Evolutionary conservation across 108 stramenopile genomes (phyloP), one percentile per base, ranked within the genome.

Genomic region (Cyclotella atomus): DNA sequence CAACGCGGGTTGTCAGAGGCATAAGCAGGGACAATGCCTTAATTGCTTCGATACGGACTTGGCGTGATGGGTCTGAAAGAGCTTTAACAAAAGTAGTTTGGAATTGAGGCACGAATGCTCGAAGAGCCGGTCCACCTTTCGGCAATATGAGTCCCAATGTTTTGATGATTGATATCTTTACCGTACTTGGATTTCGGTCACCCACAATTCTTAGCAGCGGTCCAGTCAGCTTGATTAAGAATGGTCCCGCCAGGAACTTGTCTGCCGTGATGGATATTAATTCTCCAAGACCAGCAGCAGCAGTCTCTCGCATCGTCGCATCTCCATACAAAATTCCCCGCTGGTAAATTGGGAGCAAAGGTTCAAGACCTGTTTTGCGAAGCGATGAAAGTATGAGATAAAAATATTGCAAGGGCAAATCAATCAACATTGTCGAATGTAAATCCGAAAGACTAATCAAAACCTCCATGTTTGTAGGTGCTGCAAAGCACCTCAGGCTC

Each of bases 81-180:
- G 97, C 93, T 77, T 99, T 99, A 21, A 98, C 92, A 69, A 99
- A 98, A 6, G 99, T 99, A 15, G 99, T 99, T 66, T 99, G 99
- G 46, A 99, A 97, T 74, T 99, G 99, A 14, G 99, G 99, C 23
- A 97, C 97, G 61, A 99, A 98, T 7, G 98, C 97, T 72, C 97
- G 91, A 21, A 99, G 81, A 24, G 93, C 89, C 7, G 89, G 84
- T 41, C 97, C 97, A 30, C 96, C 99, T 66, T 97, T 97, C 38
- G 84, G 84, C 34, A 98, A 78, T 44, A 98, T 94, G 23, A 97
- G 81, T 14, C 92, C 92, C 21, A 97, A 62, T 0, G 97, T 95
- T 65, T 91, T 82, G 28, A 98, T 70, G 36, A 98, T 98, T 0
- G 98, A 96, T 55, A 92, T 84, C 81, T 98, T 98, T 30, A 98